Evolutionary conservation across 805 yeast species (phyloP).

Genomic region (Tetrapisispora arboricola): DNA sequence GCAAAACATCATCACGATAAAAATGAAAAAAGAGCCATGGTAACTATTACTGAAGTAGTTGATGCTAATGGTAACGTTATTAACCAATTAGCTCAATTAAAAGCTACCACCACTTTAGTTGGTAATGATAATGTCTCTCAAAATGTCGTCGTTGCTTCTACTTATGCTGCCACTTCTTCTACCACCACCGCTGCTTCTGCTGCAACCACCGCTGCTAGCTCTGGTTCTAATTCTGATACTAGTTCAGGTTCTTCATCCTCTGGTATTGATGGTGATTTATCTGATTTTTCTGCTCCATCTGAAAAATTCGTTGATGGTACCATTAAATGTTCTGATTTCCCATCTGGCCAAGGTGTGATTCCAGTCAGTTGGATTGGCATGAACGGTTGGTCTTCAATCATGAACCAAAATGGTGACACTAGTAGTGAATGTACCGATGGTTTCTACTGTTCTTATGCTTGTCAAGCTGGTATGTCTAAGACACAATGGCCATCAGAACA

Average conservation of each 20-base stretch:
- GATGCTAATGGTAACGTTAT: slow-evolving; percentile 24
- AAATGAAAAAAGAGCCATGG: slow-evolving; percentile 24
- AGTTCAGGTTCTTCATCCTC: slow-evolving; percentile 24
- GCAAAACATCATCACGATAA: slow-evolving; percentile 18
- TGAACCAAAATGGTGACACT: slow-evolving; percentile 40
- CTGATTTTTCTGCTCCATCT: slow-evolving; percentile 44
- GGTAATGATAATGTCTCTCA: slow-evolving; percentile 20
- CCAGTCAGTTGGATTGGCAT: slow-evolving; percentile 45
- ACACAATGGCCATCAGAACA: slow-evolving; percentile 92
- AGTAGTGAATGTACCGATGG: slow-evolving; percentile 70
- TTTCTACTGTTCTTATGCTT: slow-evolving; percentile 91
- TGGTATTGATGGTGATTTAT: slow-evolving; percentile 46
- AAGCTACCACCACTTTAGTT: slow-evolving; percentile 18
- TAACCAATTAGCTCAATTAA: slow-evolving; percentile 13
- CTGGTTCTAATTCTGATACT: slow-evolving; percentile 20
- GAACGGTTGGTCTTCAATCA: slow-evolving; percentile 40
- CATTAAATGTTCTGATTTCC: slow-evolving; percentile 56
- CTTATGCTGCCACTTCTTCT: slow-evolving; percentile 13
- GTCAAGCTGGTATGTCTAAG: slow-evolving; percentile 98
- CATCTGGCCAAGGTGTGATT: slow-evolving; percentile 66
- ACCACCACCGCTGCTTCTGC: slow-evolving; percentile 16
- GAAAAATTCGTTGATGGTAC: slow-evolving; percentile 60
- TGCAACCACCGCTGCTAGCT: slow-evolving; percentile 19
- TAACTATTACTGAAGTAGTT: slow-evolving; percentile 27
- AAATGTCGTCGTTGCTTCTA: slow-evolving; percentile 16